phyloP scores from a whole-genome alignment of 2,329 filamentous ascomycete genomes.

The Geosmithia flava region DNA sequence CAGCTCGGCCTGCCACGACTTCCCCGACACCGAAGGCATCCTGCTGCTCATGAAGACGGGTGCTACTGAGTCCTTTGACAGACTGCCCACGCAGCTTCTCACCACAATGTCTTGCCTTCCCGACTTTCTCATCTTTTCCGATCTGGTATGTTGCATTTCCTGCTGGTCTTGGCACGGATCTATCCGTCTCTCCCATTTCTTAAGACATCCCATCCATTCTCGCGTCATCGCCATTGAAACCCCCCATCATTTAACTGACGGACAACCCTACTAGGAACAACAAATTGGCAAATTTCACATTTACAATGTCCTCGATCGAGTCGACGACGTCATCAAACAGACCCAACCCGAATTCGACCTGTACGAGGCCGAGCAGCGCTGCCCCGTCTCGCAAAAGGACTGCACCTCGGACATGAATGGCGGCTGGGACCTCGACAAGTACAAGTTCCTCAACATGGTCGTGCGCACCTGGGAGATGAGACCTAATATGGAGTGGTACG shows the following conservation, averaged over 20 bases:
- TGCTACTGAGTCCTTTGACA: slow-evolving; percentile 37
- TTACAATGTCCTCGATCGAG: slow-evolving; percentile 26
- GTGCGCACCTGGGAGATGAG: slow-evolving; percentile 41
- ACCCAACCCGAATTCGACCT: slow-evolving; percentile 30
- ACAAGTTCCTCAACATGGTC: slow-evolving; percentile 48
- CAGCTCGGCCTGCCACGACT: slow-evolving; percentile 19
- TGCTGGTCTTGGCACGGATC: not conserved
- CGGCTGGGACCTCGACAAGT: slow-evolving; percentile 46
- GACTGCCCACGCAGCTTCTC: slow-evolving; percentile 40
- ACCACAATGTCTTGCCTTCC: slow-evolving; percentile 36
- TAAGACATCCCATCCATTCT: no score
- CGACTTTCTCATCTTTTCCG: slow-evolving; percentile 17
- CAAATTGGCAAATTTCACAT: slow-evolving; percentile 32
- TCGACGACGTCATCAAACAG: slow-evolving; percentile 22
- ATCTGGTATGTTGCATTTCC: not conserved
- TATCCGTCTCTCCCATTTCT: no score
- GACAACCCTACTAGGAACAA: slow-evolving; percentile 25
- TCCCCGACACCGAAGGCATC: slow-evolving; percentile 31
- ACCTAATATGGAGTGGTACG: slow-evolving; percentile 42
- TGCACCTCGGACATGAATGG: slow-evolving; percentile 20
- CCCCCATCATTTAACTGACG: not conserved
- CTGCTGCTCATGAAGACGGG: slow-evolving; percentile 45
- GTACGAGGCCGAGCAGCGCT: slow-evolving; percentile 30
- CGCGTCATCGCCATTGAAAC: no score
- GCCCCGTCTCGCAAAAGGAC: slow-evolving; percentile 31